Conservation (phyloP, 805 yeast genomes). For the Priceomyces haplophilus region DNA sequence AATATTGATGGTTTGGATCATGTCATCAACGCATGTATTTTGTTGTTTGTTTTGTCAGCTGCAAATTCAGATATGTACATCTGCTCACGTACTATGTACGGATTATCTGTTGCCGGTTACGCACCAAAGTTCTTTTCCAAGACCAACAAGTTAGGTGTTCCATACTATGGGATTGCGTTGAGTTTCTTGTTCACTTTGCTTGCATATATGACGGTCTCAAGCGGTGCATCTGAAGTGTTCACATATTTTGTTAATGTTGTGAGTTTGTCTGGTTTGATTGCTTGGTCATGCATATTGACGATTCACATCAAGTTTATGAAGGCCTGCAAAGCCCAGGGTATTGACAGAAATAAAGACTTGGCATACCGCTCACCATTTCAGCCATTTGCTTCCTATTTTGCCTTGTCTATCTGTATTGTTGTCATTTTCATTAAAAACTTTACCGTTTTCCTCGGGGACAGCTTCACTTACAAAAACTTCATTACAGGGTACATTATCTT, state of each 20-base stretch:
- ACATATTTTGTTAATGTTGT: constrained; percentile 72
- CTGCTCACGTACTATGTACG: constrained; percentile 72
- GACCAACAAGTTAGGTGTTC: constrained; percentile 71
- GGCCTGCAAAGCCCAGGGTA: constrained; percentile 63
- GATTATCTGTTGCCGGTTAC: constrained; percentile 67
- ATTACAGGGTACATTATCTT: constrained; percentile 78
- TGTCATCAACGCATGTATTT: constrained; percentile 72
- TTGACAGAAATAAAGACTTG: constrained; percentile 48
- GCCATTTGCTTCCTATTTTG: constrained; percentile 64
- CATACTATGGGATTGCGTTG: constrained; percentile 53
- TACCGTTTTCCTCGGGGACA: constrained; percentile 60
- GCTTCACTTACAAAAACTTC: constrained; percentile 60
- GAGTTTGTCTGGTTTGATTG: constrained; percentile 69
- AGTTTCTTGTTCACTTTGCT: constrained; percentile 55
- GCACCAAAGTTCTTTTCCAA: constrained; percentile 67
- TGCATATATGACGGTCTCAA: constrained; percentile 67
- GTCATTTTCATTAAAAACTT: constrained; percentile 67
- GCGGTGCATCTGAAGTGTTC: constrained; percentile 56
- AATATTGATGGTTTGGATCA: constrained; percentile 65
- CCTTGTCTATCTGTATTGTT: constrained; percentile 51
- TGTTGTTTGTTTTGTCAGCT: constrained; percentile 77
- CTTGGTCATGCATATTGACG: constrained; percentile 70
- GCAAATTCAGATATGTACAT: constrained; percentile 76
- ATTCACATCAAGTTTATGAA: constrained; percentile 64
- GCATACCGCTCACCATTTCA: constrained; percentile 65